phyloP scores from a whole-genome alignment of 192 early-diverging fungal genomes.

The Linnemannia exigua region DNA sequence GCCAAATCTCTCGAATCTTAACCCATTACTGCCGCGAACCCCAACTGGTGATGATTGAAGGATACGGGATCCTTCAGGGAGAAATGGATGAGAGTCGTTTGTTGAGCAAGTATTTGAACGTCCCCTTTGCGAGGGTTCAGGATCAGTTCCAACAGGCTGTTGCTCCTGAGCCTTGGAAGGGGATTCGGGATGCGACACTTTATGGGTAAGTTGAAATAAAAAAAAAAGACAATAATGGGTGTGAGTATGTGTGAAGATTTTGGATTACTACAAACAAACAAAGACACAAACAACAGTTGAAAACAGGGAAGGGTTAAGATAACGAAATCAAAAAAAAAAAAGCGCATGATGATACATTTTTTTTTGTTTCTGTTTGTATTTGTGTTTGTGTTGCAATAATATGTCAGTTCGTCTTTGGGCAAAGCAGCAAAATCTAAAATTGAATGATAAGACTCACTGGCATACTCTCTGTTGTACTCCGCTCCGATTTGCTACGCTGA shows the following conservation, averaged over 20 bases:
- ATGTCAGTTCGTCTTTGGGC: no score
- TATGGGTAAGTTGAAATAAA: slow-evolving; percentile 21
- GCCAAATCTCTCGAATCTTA: slow-evolving; percentile 32
- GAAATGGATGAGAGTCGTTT: slow-evolving; percentile 50
- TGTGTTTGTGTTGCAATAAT: no score
- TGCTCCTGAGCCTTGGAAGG: slow-evolving; percentile 34
- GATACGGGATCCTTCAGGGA: slow-evolving; percentile 37
- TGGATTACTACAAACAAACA: no score
- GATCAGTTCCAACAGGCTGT: slow-evolving; percentile 21
- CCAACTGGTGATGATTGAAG: slow-evolving; percentile 46
- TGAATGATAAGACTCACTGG: background rate
- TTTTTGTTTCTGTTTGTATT: background rate
- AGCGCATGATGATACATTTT: background rate
- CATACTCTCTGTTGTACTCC: background rate
- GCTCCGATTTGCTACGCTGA: no score
- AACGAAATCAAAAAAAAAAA: background rate
- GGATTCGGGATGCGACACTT: slow-evolving; percentile 48
- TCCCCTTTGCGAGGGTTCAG: slow-evolving; percentile 41
- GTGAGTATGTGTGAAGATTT: no score
- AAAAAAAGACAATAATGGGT: no score
- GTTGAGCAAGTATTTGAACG: slow-evolving; percentile 43
- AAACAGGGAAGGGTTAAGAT: no score
- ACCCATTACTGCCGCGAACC: slow-evolving; percentile 42
- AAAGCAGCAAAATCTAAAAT: background rate
- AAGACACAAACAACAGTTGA: no score